Conservation (phyloP, 2,329 filamentous ascomycete species). For the Canariomyces notabilis region DNA sequence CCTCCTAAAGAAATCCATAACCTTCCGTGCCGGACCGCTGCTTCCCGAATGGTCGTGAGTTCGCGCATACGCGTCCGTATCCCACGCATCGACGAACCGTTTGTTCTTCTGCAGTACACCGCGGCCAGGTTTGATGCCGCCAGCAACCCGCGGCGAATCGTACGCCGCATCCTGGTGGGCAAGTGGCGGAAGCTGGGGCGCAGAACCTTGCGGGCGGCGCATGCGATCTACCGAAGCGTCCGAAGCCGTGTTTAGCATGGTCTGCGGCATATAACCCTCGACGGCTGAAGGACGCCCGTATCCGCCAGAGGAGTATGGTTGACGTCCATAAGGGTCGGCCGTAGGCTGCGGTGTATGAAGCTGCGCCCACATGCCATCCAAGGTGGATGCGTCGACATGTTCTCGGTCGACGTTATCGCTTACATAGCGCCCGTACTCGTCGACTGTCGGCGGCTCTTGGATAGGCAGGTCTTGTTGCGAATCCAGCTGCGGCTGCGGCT, state of each 20-base stretch:
- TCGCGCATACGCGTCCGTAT: constrained; percentile 60
- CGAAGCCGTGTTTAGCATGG: constrained; percentile 46
- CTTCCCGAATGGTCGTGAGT: constrained; percentile 68
- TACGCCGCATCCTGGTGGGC: constrained; percentile 41
- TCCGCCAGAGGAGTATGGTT: constrained; percentile 35
- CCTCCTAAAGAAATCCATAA: constrained; percentile 97
- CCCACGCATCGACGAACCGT: constrained; percentile 84
- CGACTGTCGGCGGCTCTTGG: constrained; percentile 41
- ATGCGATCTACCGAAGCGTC: constrained; percentile 48
- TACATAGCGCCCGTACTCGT: constrained; percentile 35
- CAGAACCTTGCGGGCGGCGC: constrained; percentile 39
- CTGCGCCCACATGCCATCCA: constrained; percentile 32
- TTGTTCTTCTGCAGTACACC: constrained; percentile 78
- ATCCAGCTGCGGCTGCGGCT: constrained; percentile 42
- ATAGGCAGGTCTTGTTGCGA: constrained; percentile 51
- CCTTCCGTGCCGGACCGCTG: constrained; percentile 79
- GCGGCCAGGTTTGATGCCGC: constrained; percentile 32
- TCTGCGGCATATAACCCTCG: constrained; percentile 43
- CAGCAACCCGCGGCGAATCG: constrained; percentile 33
- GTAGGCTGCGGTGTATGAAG: constrained; percentile 25
- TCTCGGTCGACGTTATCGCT: constrained; percentile 26
- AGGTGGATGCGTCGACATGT: constrained; percentile 25
- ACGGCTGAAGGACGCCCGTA: constrained; percentile 40
- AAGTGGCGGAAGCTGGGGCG: constrained; percentile 40
- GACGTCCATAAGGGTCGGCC: constrained; percentile 29